Base-by-base conservation (phyloP, 345 rosid species). In the Hypericum androsaemum region DNA sequence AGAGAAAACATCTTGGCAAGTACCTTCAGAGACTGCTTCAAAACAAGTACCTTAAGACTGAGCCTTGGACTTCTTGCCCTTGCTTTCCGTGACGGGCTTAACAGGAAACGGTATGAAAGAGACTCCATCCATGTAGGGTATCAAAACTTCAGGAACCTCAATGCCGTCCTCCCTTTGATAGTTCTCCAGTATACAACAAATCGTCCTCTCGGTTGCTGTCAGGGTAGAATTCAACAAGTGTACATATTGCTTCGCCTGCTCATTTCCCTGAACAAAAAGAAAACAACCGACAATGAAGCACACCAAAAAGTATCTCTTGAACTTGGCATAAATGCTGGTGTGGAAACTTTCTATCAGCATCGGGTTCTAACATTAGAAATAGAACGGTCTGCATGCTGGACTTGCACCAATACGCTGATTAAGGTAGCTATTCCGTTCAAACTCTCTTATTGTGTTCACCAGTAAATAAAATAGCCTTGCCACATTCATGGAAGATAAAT, bases 131-230 rank as follows among this genome's bases (percentile, higher is more conserved):
- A 90, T 81, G 59, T 56, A 88, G 8, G 67, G 75, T 65, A 58
- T 74, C 48, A 88, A 59, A 39, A 56, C 79, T 65, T 84, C 88
- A 3, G 98, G 98, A 12, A 90, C 59, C 60, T 79, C 95, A 3
- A 88, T 89, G 13, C 98, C 89, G 47, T 77, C 80, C 53, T 84
- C 96, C 46, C 57, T 77, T 75, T 90, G 98, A 69, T 79, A 76
- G 70, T 84, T 90, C 68, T 90, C 98, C 0, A 90, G 94, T 67
- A 90, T 84, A 74, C 89, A 79, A 74, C 96, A 90, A 12, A 90
- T 64, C 15, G 98, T 87, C 74, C 98, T 90, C 76, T 90, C 95
- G 0, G 98, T 90, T 6, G 96, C 98, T 0, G 98, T 78, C 3
- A 90, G 96, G 12, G 98, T 87, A 1, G 98, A 90, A 71, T 90